Base-by-base conservation (phyloP, 2,329 filamentous ascomycete species). In the Chaetothyriales sp. region DNA sequence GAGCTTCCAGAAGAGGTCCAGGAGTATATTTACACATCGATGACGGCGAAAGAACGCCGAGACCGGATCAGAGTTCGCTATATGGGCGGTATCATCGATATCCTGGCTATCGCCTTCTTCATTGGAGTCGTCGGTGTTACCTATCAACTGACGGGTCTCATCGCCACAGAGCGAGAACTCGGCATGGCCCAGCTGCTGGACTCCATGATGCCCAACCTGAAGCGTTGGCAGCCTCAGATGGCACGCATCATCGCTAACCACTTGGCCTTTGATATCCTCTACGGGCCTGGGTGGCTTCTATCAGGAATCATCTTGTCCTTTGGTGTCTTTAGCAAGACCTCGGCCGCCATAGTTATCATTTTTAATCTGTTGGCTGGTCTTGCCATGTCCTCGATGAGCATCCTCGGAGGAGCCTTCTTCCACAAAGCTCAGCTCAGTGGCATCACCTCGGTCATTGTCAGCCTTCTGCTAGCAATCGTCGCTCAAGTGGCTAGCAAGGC, bases 171-270 rank as follows among this genome's bases (percentile, higher is more conserved):
- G 67, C 75, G 89, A 51, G 89, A 95, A 69, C 73, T 80, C 15
- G 89, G 88, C 52, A 92, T 95, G 77, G 86, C 86, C 3, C 85
- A 88, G 55, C 73, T 95, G 25, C 79, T 95, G 44, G 89, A 95
- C 66, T 83, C 86, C 50, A 95, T 94, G 86, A 89, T 92, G 73
- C 83, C 86, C 0, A 85, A 85, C 50, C 74, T 75, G 50, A 75
- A 75, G 47, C 72, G 78, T 44, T 93, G 86, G 86, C 75, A 86
- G 61, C 80, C 84, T 8, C 86, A 90, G 66, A 78, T 80, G 19
- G 82, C 84, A 1, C 77, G 89, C n/a, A 73, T 94, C 12, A 63
- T 89, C 7, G 81, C 88, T 0, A 82, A 88, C 54, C 86, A 94
- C 63, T 64, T 92, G 22, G 79, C 87, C 0, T 92, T 95, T 60